Base-by-base conservation (phyloP, 2,329 filamentous ascomycete genomes). In the Monilinia vaccinii-corymbosi region DNA sequence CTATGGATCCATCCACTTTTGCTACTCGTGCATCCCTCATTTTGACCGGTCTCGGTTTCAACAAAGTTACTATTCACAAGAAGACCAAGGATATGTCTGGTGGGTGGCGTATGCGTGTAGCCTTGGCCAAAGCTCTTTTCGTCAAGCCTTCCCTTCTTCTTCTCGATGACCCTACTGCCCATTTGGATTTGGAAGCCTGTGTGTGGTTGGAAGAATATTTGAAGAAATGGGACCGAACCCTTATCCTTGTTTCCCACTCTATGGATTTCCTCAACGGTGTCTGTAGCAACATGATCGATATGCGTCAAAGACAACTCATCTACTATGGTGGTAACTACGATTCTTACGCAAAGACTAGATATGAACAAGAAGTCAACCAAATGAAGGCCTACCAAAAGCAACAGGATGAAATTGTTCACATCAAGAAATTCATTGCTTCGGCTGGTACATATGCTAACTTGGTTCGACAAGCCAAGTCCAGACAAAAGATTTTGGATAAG, bases 311-410 rank as follows among this genome's bases (percentile, higher is more conserved):
- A 79, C 79, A 88, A 75, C 88, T 99, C 69, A 77, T 92, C 66
- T 99, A 99, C 88, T 99, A 97, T 73, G 95, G 94, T 83, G 94
- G 95, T 84, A 97, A 99, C 85, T 99, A 97, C 84, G 94, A 99
- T 77, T 91, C 92, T 48, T 93, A 99, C 81, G 79, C 85, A 78
- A 99, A 97, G 89, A 97, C 93, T 56, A 85, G 93, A 64, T 78
- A 83, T 59, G 94, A 99, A 78, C 88, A 97, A 77, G 94, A 99
- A 78, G 86, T 87, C 76, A 99, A 99, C 81, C 94, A 99, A 81
- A 91, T 89, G 85, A 99, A 97, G 83, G 94, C 94, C 65, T 99
- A 99, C 81, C 82, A 89, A 75, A 99, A 99, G 83, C 94, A 99
- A 76, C 94, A 99, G 75, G 94, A 99, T 64, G 94, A 99, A 81